Evolutionary conservation across 345 rosid genomes (phyloP), one percentile per base, ranked within the genome.

Genomic region (Lagerstroemia speciosa): DNA sequence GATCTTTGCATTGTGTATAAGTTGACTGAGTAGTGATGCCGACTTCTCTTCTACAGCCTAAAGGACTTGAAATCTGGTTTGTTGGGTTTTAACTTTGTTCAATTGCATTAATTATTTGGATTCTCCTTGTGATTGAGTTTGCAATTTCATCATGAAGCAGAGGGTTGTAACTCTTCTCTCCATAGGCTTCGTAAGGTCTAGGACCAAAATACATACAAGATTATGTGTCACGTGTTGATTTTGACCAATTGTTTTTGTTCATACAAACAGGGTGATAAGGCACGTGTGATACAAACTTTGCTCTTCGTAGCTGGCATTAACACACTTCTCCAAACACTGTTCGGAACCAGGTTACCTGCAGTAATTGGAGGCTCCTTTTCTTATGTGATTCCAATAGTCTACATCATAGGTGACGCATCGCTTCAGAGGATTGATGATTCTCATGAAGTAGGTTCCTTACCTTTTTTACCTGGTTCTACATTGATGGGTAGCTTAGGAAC

Each of bases 321-420:
- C 61, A 92, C 99, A 50, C 86, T 95, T 74, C 84, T 95, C 62
- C 99, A 95, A 76, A 77, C 98, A 50, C 81, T 90, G 24, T 83
- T 88, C 29, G 99, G 99, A 74, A 87, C 98, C 16, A 83, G 99
- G 83, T 76, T 94, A 69, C 98, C 98, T 4, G 93, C 97, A 19
- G 78, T 94, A 74, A 85, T 94, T 81, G 92, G 96, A 24, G 96
- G 96, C 69, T 94, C 98, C 31, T 84, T 79, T 77, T 92, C 98
- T 45, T 94, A 78, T 67, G 77, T 82, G 34, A 69, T 88, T 65
- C 90, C 97, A 7, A 84, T 92, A 6, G 82, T 83, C 72, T 89
- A 91, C 71, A 94, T 92, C 69, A 92, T 92, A 65, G 82, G 62
- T 50, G 99, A 94, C 77, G 82, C 95, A 5, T 82, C 84, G 6